These are phyloP conservation scores for Penicillium expansum DNA, from an alignment of 2,329 filamentous ascomycete species.

Conservation along the genomic window DNA sequence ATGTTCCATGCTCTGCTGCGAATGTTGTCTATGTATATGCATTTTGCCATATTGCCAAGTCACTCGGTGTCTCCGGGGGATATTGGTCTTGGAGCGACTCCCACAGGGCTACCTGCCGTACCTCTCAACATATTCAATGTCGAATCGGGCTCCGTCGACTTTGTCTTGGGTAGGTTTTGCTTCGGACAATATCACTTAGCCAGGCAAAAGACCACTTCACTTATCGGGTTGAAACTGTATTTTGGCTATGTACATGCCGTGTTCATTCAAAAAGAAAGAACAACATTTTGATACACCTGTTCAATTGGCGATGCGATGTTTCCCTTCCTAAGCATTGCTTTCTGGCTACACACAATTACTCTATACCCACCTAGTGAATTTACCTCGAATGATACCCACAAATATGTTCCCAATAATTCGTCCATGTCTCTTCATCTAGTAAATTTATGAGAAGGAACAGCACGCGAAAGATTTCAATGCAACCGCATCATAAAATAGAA, in stretches of 20 bases:
- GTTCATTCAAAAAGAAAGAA: not conserved
- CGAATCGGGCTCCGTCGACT: not conserved
- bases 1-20: not conserved
- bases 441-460: not conserved
- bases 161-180: not conserved
- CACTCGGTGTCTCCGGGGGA: not conserved
- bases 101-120: not conserved
- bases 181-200: not conserved
- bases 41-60: not conserved
- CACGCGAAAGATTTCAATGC: not conserved
- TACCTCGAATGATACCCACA: not conserved
- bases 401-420: not conserved
- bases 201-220: not conserved
- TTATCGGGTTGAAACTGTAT: not conserved
- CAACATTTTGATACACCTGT: not conserved
- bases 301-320: not conserved
- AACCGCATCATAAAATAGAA: constrained; percentile 1
- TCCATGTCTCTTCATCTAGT: not conserved
- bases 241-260: not conserved
- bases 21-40: not conserved
- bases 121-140: not conserved
- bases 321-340: not conserved
- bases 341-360: not conserved
- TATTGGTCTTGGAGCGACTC: not conserved
- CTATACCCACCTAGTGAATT: not conserved